phyloP scores from a whole-genome alignment of 441 rosid genomes.

The Jatropha multifida region DNA sequence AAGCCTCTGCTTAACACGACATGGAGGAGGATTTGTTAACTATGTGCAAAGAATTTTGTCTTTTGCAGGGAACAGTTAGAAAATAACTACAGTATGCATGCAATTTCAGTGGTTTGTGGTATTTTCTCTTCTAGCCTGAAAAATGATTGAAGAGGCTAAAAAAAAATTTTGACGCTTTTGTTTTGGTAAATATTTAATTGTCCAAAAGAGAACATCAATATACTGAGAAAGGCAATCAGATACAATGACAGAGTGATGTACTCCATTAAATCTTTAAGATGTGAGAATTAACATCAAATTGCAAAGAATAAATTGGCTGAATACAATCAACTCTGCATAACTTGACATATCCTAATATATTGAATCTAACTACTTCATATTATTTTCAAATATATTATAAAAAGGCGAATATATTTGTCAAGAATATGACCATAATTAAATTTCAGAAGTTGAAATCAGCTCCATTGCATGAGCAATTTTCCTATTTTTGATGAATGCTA shows the following conservation, averaged over 20 bases:
- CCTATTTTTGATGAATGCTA: not conserved
- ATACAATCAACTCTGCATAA: not conserved
- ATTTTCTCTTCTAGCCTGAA: not conserved
- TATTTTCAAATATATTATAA: not conserved
- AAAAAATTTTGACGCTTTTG: not conserved
- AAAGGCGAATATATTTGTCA: not conserved
- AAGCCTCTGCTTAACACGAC: not conserved
- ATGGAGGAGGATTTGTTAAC: not conserved
- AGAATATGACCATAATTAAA: not conserved
- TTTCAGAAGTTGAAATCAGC: not conserved
- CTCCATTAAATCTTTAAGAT: not conserved
- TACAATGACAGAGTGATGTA: not conserved
- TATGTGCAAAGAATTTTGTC: not conserved
- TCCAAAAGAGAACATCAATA: not conserved
- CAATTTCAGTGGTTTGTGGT: not conserved
- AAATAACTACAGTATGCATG: not conserved
- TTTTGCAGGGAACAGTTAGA: not conserved
- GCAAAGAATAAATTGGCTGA: not conserved
- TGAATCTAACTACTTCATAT: not conserved
- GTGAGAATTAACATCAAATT: not conserved
- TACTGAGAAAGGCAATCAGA: not conserved
- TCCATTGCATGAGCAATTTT: not conserved
- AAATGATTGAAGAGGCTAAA: not conserved
- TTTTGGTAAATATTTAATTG: not conserved
- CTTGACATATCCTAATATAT: not conserved